Evolutionary conservation across 192 early-diverging fungal genomes (phyloP), one percentile per base, ranked within the genome.

Genomic region (Backusella parvicylindrica): DNA sequence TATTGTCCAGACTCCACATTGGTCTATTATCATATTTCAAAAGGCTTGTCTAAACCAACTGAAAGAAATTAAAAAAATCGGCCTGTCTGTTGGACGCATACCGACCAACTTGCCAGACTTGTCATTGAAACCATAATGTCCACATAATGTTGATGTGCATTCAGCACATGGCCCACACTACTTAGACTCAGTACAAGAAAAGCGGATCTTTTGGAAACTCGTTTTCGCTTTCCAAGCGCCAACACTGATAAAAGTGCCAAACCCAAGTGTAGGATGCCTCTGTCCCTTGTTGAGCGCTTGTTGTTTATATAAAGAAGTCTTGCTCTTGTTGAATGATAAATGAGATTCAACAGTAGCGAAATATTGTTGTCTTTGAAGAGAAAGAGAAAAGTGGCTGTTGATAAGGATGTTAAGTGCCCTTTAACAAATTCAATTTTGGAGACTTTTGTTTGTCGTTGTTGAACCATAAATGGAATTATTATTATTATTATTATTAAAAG

Each of bases 1-100:
- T 68, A 70, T 32, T 50, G 47, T 50, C 38, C 35, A 32, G 75
- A 76, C 35, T 70, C 75, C 6, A 76, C 75, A 15, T 23, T 68
- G 1, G 32, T 76, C 18, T 76, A 76, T 70, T 76, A 76, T 30
- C 75, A 76, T 64, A 33, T 76, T 47, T 13, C 16, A 38, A 60
- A 40, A 16, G 75, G 75, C 26, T 53, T 76, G 2, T 23, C 30
- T 5, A 18, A 30, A 40, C 68, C 68, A 35, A 41, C 66, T 7
- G 30, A 76, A 68, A 68, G 43, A 50, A 53, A 33, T 56, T 21
- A 64, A 31, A 65, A 64, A 60, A 60, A 60, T 13, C 53, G 53
- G 12, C 53, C 53, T 1, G 53, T 60, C 3, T 60, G 23, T 60
- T 26, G 23, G 13, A 60, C 53, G 28, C 11, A 28, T 1, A 60